phyloP scores from a whole-genome alignment of 2,329 filamentous ascomycete genomes.

The Trematosphaeria pertusa region DNA sequence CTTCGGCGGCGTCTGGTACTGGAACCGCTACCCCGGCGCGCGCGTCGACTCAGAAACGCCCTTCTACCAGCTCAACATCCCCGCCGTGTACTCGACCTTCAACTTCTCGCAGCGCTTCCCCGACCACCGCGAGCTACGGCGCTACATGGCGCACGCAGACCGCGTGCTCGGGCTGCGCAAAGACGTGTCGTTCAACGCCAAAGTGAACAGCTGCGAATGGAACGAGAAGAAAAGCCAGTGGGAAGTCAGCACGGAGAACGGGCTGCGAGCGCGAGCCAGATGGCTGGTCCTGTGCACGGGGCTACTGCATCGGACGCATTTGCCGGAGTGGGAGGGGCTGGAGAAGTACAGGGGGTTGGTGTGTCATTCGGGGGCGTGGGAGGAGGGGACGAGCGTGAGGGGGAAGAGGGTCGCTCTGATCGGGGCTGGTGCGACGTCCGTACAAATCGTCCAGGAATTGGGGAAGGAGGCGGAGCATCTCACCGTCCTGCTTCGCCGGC shows the following conservation, averaged over 20 bases:
- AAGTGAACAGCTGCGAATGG: constrained; percentile 53
- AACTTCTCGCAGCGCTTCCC: constrained; percentile 32
- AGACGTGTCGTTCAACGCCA: constrained; percentile 50
- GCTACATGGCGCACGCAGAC: constrained; percentile 36
- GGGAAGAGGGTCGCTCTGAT: constrained; percentile 34
- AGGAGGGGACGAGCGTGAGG: constrained; percentile 43
- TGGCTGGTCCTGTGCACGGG: constrained; percentile 40
- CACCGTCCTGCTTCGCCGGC: constrained; percentile 28
- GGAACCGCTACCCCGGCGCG: constrained; percentile 39
- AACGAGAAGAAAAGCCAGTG: constrained; percentile 49
- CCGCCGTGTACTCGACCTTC: constrained; percentile 34
- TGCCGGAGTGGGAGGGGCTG: constrained; percentile 23
- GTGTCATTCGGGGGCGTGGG: constrained; percentile 30
- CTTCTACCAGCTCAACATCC: constrained; percentile 40
- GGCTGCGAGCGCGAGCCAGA: constrained; percentile 53
- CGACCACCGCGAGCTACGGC: constrained; percentile 29
- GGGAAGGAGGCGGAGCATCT: constrained; percentile 28
- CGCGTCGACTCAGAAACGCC: constrained; percentile 39
- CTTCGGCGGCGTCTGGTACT: constrained; percentile 37
- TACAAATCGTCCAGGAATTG: constrained; percentile 36
- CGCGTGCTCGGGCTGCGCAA: constrained; percentile 26
- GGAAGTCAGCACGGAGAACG: constrained; percentile 54
- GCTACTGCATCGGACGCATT: constrained; percentile 23
- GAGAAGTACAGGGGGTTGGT: constrained; percentile 28
- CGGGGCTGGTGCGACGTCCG: constrained; percentile 36